These are phyloP conservation scores for Diaporthe destruens DNA, from an alignment of 2,329 filamentous ascomycete species.

Conservation along the genomic window DNA sequence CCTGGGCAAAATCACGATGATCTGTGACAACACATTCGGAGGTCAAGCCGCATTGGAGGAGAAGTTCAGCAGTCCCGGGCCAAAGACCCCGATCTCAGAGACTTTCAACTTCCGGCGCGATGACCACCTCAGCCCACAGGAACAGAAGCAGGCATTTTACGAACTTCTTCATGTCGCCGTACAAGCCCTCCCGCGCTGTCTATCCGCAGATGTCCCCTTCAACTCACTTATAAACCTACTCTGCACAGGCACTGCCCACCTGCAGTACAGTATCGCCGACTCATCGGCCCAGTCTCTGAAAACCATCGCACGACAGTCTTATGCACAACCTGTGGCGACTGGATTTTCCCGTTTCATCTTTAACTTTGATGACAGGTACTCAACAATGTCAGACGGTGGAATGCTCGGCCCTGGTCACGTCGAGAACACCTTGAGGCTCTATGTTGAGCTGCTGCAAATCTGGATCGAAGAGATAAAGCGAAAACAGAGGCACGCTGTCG, in stretches of 20 bases:
- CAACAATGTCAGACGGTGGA: conserved; percentile 97
- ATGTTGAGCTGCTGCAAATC: conserved; percentile 92
- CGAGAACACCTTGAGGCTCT: conserved; percentile 90
- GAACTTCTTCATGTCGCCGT: conserved; percentile 95
- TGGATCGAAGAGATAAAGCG: conserved; percentile 98
- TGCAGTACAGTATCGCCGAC: conserved; percentile 89
- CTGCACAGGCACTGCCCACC: conserved; percentile 96
- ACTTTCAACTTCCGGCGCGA: conserved; percentile 94
- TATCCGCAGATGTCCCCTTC: conserved; percentile 91
- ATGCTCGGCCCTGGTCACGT: conserved; percentile 96
- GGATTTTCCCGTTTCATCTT: conserved; percentile 98
- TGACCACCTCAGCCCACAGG: conserved; percentile 77
- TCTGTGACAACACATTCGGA: conserved; percentile 97
- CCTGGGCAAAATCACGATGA: conserved; percentile 92
- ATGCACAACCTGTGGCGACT: conserved; percentile 95
- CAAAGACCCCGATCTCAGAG: conserved; percentile 95
- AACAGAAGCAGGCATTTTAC: conserved; percentile 95
- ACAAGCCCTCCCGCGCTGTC: conserved; percentile 92
- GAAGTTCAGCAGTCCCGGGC: conserved; percentile 87
- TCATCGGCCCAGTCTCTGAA: conserved; percentile 95
- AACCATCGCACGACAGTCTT: conserved; percentile 91
- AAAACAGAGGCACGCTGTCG: conserved; percentile 80
- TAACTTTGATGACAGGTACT: conserved; percentile 97
- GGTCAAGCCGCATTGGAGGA: conserved; percentile 96
- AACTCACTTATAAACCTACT: conserved; percentile 94